Evolutionary conservation across 306 rosid genomes (phyloP).

Genomic region (Carpinus viminea): DNA sequence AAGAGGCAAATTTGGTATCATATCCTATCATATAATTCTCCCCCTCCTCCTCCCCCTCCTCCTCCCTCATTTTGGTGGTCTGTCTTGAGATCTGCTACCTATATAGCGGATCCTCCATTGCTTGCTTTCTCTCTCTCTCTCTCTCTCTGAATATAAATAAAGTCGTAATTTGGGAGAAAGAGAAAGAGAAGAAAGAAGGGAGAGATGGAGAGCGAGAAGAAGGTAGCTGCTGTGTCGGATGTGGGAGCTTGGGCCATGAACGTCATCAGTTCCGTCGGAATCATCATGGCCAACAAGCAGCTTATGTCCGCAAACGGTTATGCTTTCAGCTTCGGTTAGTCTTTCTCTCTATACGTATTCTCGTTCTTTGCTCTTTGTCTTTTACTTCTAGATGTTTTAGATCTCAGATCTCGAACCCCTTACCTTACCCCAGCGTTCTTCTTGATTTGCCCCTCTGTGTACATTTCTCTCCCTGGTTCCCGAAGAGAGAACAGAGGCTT

Average conservation of each 20-base stretch:
- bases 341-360: not conserved
- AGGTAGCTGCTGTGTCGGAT: conserved; percentile 60
- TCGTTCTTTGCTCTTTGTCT: conserved; percentile 19
- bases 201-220: conserved; percentile 75
- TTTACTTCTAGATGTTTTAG: not conserved
- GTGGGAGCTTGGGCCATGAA: conserved; percentile 95
- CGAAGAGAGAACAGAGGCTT: not conserved
- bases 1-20: not conserved
- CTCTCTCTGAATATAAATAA: not conserved
- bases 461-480: too few species aligned
- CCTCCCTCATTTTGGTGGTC: not conserved
- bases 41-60: not conserved
- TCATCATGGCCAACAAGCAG: conserved; percentile 90
- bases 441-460: not conserved
- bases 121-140: not conserved
- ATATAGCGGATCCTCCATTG: not conserved
- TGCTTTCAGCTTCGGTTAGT: conserved; percentile 70
- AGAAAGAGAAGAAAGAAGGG: not conserved
- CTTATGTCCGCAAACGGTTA: conserved; percentile 83
- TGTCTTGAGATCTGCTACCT: conserved; percentile 5
- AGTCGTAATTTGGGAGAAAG: not conserved
- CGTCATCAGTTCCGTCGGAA: conserved; percentile 83
- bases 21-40: not conserved
- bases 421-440: not conserved
- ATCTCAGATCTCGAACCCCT: conserved; percentile 1